These are phyloP conservation scores for Fusarium zealandicum DNA, from an alignment of 2,329 filamentous ascomycete species.

Conservation along the genomic window DNA sequence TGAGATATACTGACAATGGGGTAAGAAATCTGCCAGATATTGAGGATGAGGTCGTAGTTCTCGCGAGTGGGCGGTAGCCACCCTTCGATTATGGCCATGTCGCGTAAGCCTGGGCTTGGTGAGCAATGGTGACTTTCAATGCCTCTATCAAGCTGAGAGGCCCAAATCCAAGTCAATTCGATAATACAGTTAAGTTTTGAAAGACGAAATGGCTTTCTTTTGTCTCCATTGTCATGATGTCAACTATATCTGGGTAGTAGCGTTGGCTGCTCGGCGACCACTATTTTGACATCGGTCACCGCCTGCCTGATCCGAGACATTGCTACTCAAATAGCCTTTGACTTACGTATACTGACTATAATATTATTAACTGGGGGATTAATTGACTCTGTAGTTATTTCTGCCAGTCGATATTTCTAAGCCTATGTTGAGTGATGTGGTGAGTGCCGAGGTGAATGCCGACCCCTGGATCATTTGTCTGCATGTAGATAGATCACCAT, in stretches of 20 bases:
- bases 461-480: too few relatives aligned
- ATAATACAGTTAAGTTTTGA: neutral
- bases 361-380: neutral
- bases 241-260: constrained; percentile 11
- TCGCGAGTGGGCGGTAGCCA: constrained; percentile 66
- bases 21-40: constrained; percentile 60
- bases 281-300: constrained; percentile 37
- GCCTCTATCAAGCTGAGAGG: too few relatives aligned
- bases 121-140: neutral
- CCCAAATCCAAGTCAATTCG: too few relatives aligned
- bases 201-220: neutral
- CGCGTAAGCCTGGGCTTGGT: neutral
- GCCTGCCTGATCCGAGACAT: constrained; percentile 21
- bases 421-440: too few relatives aligned
- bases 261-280: constrained; percentile 18
- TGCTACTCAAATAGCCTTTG: neutral
- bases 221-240: constrained; percentile 30
- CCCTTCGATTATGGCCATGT: constrained; percentile 58
- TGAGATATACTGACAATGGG: constrained; percentile 55
- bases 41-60: constrained; percentile 63
- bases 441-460: too few relatives aligned
- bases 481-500: neutral
- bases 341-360: neutral
- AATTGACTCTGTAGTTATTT: too few relatives aligned
- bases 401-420: too few relatives aligned